Base-by-base conservation (phyloP, 257 asterid species). In the Solanum chaucha region DNA sequence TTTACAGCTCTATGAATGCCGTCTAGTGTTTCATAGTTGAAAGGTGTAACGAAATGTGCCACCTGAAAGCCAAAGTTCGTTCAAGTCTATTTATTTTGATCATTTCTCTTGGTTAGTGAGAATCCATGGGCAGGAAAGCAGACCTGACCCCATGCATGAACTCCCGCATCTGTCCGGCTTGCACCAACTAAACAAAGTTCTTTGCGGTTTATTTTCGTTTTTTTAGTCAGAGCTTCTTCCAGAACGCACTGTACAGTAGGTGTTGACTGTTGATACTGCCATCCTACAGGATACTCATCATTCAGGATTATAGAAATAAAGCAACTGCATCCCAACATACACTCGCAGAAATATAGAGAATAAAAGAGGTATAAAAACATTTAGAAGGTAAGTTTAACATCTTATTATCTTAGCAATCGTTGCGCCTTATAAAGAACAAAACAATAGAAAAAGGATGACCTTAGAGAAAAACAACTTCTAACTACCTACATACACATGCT, bases 121-220 rank as follows among this genome's bases (percentile, higher is more conserved):
- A 82, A 55, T 85, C 36, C 35, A 82, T 83, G 1, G 51, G 83
- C 61, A 85, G 65, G 61, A 89, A 87, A 87, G 86, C 91, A 87
- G 88, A 96, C 98, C 98, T 95, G 99, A 84, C 98, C 97, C 94
- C 92, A 92, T 83, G 98, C 98, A 91, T 95, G 99, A 71, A 95
- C 99, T 86, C 99, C 99, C 22, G 98, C 96, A 93, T 96, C 98
- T 19, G 99, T 96, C 92, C 98, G 92, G 46, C 98, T 91, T 26
- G 98, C 97, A 81, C 98, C 98, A 84, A 94, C 98, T 78, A 94
- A 88, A 44, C 88, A 85, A 48, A 96, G 97, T 72, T 93, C 95
- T 64, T 90, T 86, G n/a, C 98, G 95, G 19, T 92, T 93, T 88
- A 94, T 87, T 91, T 94, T 94, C 10, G 96, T 93, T 73, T 87